Conservation (phyloP, 2,329 filamentous ascomycete species). For the Eutypella sp. region DNA sequence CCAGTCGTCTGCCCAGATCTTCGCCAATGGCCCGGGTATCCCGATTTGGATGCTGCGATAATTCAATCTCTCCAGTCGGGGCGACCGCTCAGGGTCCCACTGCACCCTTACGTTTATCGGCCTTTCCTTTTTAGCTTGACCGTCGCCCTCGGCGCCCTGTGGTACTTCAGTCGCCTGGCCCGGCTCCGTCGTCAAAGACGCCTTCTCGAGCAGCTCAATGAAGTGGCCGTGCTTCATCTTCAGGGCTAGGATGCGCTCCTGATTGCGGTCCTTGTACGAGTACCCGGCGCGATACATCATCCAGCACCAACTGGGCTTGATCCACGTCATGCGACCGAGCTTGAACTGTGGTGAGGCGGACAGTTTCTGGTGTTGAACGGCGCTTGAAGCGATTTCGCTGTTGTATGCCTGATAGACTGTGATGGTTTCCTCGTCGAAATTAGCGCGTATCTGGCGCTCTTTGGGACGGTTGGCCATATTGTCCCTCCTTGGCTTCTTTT, state of each 20-base stretch:
- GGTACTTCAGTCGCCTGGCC: conserved; percentile 5
- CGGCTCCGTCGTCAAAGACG: conserved; percentile 27
- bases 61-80: conserved; percentile 37
- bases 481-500: background rate
- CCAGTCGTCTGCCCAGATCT: conserved; percentile 44
- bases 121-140: conserved; percentile 10
- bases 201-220: conserved; percentile 36
- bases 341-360: conserved; percentile 48
- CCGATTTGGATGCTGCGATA: conserved; percentile 59
- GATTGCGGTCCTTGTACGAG: conserved; percentile 49
- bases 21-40: conserved; percentile 41
- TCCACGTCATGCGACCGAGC: conserved; percentile 57
- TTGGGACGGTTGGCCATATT: no score
- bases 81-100: conserved; percentile 58
- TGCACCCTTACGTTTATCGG: conserved; percentile 46
- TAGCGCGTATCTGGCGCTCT: conserved; percentile 48
- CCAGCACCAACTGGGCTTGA: conserved; percentile 60
- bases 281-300: conserved; percentile 61
- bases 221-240: conserved; percentile 49
- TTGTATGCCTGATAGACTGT: conserved; percentile 61
- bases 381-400: conserved; percentile 45
- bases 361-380: conserved; percentile 46
- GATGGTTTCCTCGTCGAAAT: conserved; percentile 44
- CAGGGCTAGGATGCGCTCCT: conserved; percentile 53
- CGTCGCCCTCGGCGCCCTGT: conserved; percentile 1